These are phyloP conservation scores for Hypoxylon sp. DNA, from an alignment of 2,329 filamentous ascomycete genomes.

Conservation along the genomic window DNA sequence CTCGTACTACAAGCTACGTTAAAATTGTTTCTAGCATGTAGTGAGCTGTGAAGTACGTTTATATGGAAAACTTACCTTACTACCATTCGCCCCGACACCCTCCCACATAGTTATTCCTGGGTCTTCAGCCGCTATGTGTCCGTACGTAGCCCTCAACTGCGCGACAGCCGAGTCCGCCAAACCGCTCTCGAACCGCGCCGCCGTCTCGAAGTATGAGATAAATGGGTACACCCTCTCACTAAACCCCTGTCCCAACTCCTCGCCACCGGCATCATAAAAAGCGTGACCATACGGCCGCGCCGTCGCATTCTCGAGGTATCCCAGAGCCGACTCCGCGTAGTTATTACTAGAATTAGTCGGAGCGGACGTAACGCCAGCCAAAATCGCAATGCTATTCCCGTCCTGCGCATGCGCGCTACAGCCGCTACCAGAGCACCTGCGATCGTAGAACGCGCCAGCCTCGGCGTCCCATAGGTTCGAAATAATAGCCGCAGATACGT, in stretches of 20 bases:
- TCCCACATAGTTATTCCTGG: slow-evolving; percentile 67
- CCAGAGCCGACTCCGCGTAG: slow-evolving; percentile 55
- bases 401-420: slow-evolving; percentile 64
- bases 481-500: slow-evolving; percentile 57
- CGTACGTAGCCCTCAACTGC: slow-evolving; percentile 63
- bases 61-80: slow-evolving; percentile 8
- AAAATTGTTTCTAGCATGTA: background rate
- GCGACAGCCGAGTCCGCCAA: slow-evolving; percentile 59
- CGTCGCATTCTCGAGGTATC: slow-evolving; percentile 58
- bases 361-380: slow-evolving; percentile 56
- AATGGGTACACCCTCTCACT: slow-evolving; percentile 66
- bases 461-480: slow-evolving; percentile 59
- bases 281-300: slow-evolving; percentile 64
- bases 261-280: slow-evolving; percentile 64
- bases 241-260: slow-evolving; percentile 56
- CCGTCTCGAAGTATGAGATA: slow-evolving; percentile 67
- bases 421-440: slow-evolving; percentile 45
- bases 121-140: slow-evolving; percentile 65
- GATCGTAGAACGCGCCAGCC: slow-evolving; percentile 64
- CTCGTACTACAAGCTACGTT: slow-evolving; percentile 57
- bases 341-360: slow-evolving; percentile 23
- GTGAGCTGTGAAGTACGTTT: background rate
- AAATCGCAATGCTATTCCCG: slow-evolving; percentile 65
- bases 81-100: slow-evolving; percentile 62
- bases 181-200: slow-evolving; percentile 62